Evolutionary conservation across 169 alveolate species (phyloP).

Genomic region (Plasmodium blacklocki): DNA sequence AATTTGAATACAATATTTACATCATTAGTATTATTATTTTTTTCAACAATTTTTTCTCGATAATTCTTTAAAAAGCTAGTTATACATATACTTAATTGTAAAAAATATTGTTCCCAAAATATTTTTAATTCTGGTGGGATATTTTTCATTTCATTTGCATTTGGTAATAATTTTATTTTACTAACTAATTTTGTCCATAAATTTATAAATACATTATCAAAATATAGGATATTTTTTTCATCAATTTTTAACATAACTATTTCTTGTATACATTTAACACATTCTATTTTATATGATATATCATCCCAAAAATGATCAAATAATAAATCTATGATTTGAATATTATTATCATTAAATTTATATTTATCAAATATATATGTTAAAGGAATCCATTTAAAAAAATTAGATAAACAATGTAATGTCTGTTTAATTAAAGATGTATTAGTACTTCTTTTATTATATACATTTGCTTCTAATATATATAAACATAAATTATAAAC

Average conservation of each 20-base stretch:
- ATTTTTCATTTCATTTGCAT: slow-evolving; percentile 87
- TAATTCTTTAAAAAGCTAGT: slow-evolving; percentile 87
- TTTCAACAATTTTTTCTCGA: slow-evolving; percentile 79
- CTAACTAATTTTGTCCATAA: slow-evolving; percentile 88
- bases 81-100: slow-evolving; percentile 87
- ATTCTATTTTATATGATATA: slow-evolving; percentile 90
- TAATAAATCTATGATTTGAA: slow-evolving; percentile 84
- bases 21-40: slow-evolving; percentile 79
- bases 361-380: slow-evolving; percentile 93
- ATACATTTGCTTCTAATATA: slow-evolving; percentile 89
- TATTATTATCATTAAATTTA: slow-evolving; percentile 79
- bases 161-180: slow-evolving; percentile 86
- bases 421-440: slow-evolving; percentile 91
- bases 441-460: slow-evolving; percentile 87
- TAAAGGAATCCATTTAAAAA: slow-evolving; percentile 96
- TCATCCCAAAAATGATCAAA: slow-evolving; percentile 94
- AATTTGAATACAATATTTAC: slow-evolving; percentile 80
- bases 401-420: slow-evolving; percentile 93
- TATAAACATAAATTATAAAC: slow-evolving; percentile 93
- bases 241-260: slow-evolving; percentile 89
- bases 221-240: slow-evolving; percentile 81
- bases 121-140: slow-evolving; percentile 84
- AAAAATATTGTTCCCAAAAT: slow-evolving; percentile 91
- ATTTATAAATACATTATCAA: slow-evolving; percentile 79
- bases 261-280: slow-evolving; percentile 94